These are phyloP conservation scores for Emmonsia crescens DNA, from an alignment of 2,329 filamentous ascomycete species.

Conservation along the genomic window DNA sequence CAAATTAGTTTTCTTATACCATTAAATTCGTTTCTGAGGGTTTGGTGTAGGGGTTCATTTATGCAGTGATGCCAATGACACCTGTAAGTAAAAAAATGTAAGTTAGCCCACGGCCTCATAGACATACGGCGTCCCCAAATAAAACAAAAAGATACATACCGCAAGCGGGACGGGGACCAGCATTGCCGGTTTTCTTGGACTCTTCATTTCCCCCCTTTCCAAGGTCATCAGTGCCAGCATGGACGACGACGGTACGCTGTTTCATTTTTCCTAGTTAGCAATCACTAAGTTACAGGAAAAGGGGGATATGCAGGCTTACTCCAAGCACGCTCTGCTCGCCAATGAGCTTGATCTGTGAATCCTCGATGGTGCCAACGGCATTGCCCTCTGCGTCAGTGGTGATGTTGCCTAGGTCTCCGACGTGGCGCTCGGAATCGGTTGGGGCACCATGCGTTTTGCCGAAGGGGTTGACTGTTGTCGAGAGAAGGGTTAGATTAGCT, in stretches of 20 bases:
- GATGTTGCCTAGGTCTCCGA: conserved; percentile 96
- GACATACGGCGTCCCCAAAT: too few relatives aligned
- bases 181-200: conserved; percentile 97
- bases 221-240: conserved; percentile 92
- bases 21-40: neutral
- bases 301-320: conserved; percentile 42
- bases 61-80: conserved; percentile 81
- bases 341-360: conserved; percentile 88
- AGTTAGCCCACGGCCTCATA: neutral
- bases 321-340: conserved; percentile 90
- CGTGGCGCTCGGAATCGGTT: conserved; percentile 72
- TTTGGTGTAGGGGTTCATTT: conserved; percentile 27
- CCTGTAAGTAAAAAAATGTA: conserved; percentile 34
- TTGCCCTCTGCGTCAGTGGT: conserved; percentile 90
- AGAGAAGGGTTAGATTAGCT: neutral
- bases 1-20: neutral
- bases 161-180: conserved; percentile 84
- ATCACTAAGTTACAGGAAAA: neutral
- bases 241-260: conserved; percentile 87
- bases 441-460: conserved; percentile 87
- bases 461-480: conserved; percentile 74
- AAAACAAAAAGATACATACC: conserved; percentile 45
- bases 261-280: neutral
- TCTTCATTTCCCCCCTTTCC: conserved; percentile 86
- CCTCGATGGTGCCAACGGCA: conserved; percentile 65